phyloP scores from a whole-genome alignment of 768 basidiomycete species.

The Naganishia vishniacii region DNA sequence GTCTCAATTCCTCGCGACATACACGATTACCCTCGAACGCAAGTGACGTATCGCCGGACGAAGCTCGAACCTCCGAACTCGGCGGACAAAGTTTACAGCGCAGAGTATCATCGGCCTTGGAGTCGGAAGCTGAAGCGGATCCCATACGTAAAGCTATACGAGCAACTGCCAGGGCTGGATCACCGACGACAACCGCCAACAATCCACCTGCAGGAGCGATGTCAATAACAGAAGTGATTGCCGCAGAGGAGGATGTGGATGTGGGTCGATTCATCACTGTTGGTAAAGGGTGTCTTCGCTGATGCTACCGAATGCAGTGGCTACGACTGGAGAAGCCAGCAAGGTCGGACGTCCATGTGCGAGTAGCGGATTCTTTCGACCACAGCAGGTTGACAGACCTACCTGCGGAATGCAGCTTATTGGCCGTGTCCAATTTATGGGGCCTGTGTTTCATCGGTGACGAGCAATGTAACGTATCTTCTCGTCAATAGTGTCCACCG shows the following conservation, averaged over 20 bases:
- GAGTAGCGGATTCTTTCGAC: constrained; percentile 36
- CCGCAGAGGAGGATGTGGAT: constrained; percentile 41
- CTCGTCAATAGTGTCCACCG: not conserved
- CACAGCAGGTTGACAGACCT: constrained; percentile 33
- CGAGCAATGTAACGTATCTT: constrained; percentile 30
- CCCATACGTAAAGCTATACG: constrained; percentile 57
- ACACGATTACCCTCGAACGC: constrained; percentile 57
- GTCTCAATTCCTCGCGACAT: constrained; percentile 4
- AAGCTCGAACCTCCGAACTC: constrained; percentile 69
- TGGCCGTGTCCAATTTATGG: constrained; percentile 42
- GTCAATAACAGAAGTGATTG: constrained; percentile 19
- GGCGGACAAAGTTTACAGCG: constrained; percentile 68
- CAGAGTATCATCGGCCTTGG: constrained; percentile 74
- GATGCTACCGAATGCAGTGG: constrained; percentile 34
- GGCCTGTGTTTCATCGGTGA: constrained; percentile 39
- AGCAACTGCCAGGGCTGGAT: constrained; percentile 5
- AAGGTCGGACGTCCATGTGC: constrained; percentile 43
- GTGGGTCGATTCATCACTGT: constrained; percentile 29
- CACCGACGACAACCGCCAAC: not conserved
- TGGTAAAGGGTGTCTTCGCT: not conserved
- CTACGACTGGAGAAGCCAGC: constrained; percentile 39
- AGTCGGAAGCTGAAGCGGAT: constrained; percentile 74
- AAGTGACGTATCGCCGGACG: constrained; percentile 77
- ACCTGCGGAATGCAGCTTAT: constrained; percentile 39
- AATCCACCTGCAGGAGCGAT: not conserved